Base-by-base conservation (phyloP, 2,329 filamentous ascomycete genomes). In the Didymella keratinophila region DNA sequence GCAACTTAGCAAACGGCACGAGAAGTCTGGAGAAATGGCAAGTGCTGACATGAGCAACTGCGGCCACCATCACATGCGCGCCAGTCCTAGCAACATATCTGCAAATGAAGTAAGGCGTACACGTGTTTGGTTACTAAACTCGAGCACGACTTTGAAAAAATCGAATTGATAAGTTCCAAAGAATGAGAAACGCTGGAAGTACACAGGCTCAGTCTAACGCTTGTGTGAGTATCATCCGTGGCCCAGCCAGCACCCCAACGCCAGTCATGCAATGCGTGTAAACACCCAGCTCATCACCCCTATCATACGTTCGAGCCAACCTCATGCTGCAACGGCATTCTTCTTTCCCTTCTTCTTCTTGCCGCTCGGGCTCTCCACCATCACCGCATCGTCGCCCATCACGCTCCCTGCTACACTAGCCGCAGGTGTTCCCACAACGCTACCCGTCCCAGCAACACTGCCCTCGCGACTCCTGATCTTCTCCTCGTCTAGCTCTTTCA, bases 401-500 rank as follows among this genome's bases (percentile, higher is more conserved):
- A 61, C 58, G 55, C 69, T 71, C 32, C 81, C 85, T 23, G 62
- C 56, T 2, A 63, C 56, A 28, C 59, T 64, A 8, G 57, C 61
- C 1, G 57, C 51, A 9, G 51, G 44, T 18, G 58, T 66, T 4
- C 61, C 56, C 21, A 63, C 59, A 2, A 52, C 30, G 10, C 58
- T 63, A 23, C 47, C 51, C 37, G 56, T 46, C 12, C 61, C 61
- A 18, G 50, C 48, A 16, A 58, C 46, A 47, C 61, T 66, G 27
- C 63, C 58, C 45, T 66, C 63, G 16, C 52, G 51, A 41, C 56
- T 62, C 36, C 43, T 42, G 18, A 52, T 62, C 64, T 75, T 74
- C 50, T 83, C 86, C 25, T 85, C 84, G 54, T 93, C 89, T 46
- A 97, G 82, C 81, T 97, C 93, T 78, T 90, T 92, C 86, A 96